A percentile compares a stretch with the other conserved stretches of the same genome.
Conservation (phyloP, 257 asterid genomes). For the Nicotiana noctiflora region DNA sequence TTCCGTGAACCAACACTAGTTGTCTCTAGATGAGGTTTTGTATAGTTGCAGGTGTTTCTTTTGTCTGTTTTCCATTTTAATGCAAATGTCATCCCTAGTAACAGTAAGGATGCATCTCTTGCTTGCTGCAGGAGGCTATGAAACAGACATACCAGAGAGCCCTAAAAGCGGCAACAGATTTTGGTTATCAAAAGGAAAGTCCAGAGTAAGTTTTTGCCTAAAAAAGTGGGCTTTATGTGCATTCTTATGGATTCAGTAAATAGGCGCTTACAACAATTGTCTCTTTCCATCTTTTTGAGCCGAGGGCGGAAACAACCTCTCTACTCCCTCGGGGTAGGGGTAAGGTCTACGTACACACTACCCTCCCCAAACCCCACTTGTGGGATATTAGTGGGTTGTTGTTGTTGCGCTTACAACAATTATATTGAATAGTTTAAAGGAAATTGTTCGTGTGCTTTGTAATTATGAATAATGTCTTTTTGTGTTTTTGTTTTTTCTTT, state of each 20-base stretch:
- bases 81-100: neutral
- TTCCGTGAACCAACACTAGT: neutral
- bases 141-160: constrained; percentile 86
- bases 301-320: no score
- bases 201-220: constrained; percentile 71
- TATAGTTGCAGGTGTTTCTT: neutral
- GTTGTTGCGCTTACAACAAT: neutral
- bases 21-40: neutral
- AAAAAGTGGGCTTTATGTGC: neutral
- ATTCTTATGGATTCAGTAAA: neutral
- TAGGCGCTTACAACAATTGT: neutral
- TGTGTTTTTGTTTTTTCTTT: neutral
- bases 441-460: neutral
- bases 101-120: neutral
- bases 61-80: neutral
- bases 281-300: no score
- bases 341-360: no score
- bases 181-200: constrained; percentile 89
- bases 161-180: constrained; percentile 79
- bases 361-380: no score
- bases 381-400: no score
- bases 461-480: neutral
- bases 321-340: no score
- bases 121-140: constrained; percentile 70
- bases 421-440: neutral